These are phyloP conservation scores for Moniliella sp. DNA, from an alignment of 1,284 basidiomycete genomes.

Conservation along the genomic window DNA sequence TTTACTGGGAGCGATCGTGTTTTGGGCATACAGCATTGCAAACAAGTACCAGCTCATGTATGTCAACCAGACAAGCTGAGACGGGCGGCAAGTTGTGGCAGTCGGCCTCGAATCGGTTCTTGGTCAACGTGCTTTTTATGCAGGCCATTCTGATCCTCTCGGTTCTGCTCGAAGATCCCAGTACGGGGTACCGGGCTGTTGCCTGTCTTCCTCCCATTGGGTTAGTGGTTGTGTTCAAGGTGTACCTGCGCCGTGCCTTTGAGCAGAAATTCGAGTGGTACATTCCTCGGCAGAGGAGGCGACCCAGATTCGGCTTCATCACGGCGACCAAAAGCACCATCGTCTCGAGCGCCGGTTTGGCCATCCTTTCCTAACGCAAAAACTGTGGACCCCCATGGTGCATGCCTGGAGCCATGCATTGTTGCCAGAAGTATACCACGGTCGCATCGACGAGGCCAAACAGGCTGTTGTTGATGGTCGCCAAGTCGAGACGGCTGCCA, in stretches of 20 bases:
- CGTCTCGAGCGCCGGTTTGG: slow-evolving; percentile 28
- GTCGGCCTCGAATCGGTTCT: slow-evolving; percentile 23
- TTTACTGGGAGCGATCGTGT: slow-evolving; percentile 15
- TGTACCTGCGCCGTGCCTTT: slow-evolving; percentile 19
- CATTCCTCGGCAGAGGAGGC: slow-evolving; percentile 22
- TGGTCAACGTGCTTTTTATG: slow-evolving; percentile 28
- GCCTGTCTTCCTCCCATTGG: slow-evolving; percentile 19
- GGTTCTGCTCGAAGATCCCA: slow-evolving; percentile 11
- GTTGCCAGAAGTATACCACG: slow-evolving; percentile 20
- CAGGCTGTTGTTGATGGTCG: slow-evolving; percentile 12
- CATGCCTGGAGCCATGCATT: slow-evolving; percentile 20
- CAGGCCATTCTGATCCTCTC: slow-evolving; percentile 24
- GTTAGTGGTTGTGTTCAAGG: slow-evolving; percentile 20
- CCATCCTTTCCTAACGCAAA: slow-evolving; percentile 24
- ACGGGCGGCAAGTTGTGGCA: slow-evolving; percentile 31
- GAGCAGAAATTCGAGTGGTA: slow-evolving; percentile 27
- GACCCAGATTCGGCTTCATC: slow-evolving; percentile 12
- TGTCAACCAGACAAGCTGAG: slow-evolving; percentile 31
- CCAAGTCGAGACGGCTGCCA: slow-evolving; percentile 14
- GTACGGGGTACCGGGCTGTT: slow-evolving; percentile 1
- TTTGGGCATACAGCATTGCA: slow-evolving; percentile 19
- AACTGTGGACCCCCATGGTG: slow-evolving; percentile 26
- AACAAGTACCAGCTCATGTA: slow-evolving; percentile 34
- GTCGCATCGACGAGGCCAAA: slow-evolving; percentile 10
- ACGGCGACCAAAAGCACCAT: slow-evolving; percentile 17